phyloP scores from a whole-genome alignment of 257 asterid genomes.

The Nyctanthes arbortristis region DNA sequence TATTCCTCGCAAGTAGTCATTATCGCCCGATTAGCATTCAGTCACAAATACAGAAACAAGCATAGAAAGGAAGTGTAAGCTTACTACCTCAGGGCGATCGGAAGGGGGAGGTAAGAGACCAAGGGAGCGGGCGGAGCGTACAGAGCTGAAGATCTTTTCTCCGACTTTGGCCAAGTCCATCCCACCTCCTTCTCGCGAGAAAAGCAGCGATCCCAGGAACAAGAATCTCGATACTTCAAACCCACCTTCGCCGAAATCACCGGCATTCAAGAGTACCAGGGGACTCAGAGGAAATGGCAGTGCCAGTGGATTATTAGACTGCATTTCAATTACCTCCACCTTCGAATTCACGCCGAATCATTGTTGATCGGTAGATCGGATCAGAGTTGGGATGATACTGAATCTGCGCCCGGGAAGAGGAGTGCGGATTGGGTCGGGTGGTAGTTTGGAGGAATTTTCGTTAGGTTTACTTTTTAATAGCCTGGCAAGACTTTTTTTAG shows the following conservation, averaged over 20 bases:
- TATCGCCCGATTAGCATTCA: constrained; percentile 12
- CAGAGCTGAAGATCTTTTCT: constrained; percentile 21
- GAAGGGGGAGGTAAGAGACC: constrained; percentile 75
- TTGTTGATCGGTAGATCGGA: constrained; percentile 44
- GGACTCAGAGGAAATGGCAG: constrained; percentile 83
- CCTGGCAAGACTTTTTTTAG: no score
- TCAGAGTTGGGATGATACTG: constrained; percentile 27
- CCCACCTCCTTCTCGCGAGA: neutral
- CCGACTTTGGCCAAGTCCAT: neutral
- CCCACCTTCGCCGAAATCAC: constrained; percentile 73
- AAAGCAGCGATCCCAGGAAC: constrained; percentile 65
- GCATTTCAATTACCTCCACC: constrained; percentile 78
- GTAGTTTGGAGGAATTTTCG: neutral
- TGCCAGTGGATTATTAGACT: constrained; percentile 58
- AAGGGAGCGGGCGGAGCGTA: constrained; percentile 96
- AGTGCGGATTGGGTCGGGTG: neutral
- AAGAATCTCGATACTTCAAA: constrained; percentile 84
- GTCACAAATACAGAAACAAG: constrained; percentile 4
- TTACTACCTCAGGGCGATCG: constrained; percentile 84
- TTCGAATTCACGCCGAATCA: constrained; percentile 37
- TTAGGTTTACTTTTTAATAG: neutral
- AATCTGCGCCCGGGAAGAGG: neutral
- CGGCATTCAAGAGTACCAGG: constrained; percentile 72
- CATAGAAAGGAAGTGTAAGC: neutral
- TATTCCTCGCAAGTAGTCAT: no score